A percentile compares a stretch with the other conserved stretches of the same genome.
Conservation (phyloP, 371 early-diverging fungal genomes). For the Mortierella sp. region DNA sequence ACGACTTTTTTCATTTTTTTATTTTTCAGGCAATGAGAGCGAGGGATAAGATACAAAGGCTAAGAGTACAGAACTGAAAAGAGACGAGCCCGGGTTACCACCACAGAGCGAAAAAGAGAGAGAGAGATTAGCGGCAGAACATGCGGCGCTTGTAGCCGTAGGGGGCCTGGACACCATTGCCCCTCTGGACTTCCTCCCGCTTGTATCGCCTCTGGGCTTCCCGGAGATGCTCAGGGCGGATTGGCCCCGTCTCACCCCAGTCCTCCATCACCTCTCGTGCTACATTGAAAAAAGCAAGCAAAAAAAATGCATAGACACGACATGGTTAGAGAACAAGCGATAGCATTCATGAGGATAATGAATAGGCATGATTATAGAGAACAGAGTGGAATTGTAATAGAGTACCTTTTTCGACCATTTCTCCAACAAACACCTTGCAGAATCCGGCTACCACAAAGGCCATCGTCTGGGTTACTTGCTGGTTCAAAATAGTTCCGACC, state of each 20-base stretch:
- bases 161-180: conserved; percentile 34
- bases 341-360: background rate
- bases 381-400: background rate
- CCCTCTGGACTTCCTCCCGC: conserved; percentile 25
- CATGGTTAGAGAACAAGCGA: too few relatives aligned
- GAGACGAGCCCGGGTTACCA: background rate
- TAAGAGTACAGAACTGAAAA: background rate
- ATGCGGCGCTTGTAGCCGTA: conserved; percentile 44
- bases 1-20: background rate
- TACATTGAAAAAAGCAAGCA: conserved; percentile 30
- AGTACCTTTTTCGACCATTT: conserved; percentile 90
- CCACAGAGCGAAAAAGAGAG: background rate
- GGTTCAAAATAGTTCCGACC: conserved; percentile 80
- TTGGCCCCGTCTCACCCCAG: conserved; percentile 75
- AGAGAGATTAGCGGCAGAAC: conserved; percentile 29
- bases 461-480: conserved; percentile 88
- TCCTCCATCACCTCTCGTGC: conserved; percentile 81
- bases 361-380: background rate
- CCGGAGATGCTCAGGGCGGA: conserved; percentile 88
- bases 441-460: conserved; percentile 95
- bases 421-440: conserved; percentile 97
- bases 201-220: conserved; percentile 93
- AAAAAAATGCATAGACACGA: too few relatives aligned
- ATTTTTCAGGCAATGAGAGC: background rate
- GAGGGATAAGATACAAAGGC: background rate